Evolutionary conservation across 208 protist species (phyloP), one percentile per base, ranked within the genome.

Genomic region (Naegleria lovaniensis): DNA sequence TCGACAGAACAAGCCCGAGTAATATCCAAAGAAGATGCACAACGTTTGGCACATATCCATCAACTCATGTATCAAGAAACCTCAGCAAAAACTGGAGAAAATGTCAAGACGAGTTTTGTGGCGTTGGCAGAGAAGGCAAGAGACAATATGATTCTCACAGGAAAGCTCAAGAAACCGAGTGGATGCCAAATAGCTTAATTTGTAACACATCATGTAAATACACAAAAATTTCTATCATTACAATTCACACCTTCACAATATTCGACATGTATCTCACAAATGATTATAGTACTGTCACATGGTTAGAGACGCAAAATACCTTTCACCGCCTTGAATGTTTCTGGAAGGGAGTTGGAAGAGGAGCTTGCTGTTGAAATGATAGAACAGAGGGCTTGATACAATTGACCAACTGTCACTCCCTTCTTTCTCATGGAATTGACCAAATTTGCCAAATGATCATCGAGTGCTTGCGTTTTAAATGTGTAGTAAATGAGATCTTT

Each of bases 1-100:
- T 48, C 43, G 43, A 7, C 43, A 48, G 92, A 95, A 43, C 58
- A 94, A 29, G 91, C 94, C 7, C 86, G 94, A 86, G 89, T 92
- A 88, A 91, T 95, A 15, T 75, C 89, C 13, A 94, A 55, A 22
- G 83, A 79, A 90, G 90, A 95, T 88, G 94, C 94, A 90, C 33
- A 90, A 52, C 84, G 93, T 40, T 43, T 83, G 36, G 33, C 86
- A 16, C 6, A 79, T 22, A 52, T 29, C 1, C 22, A 40, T 25
- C 9, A 29, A 75, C 48, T 90, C 6, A 2, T 13, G 13, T 91
- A 43, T 25, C 85, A 86, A 48, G 89, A 91, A 85, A 91, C 13
- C 0, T 33, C 13, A 5, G 52, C 89, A 86, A 91, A 91, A 25
- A 48, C 0, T 83, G 22, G 38, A 15, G 83, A 59, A 38, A 85